Evolutionary conservation across 2,329 filamentous ascomycete genomes (phyloP).

Genomic region (Colletotrichum cereale): DNA sequence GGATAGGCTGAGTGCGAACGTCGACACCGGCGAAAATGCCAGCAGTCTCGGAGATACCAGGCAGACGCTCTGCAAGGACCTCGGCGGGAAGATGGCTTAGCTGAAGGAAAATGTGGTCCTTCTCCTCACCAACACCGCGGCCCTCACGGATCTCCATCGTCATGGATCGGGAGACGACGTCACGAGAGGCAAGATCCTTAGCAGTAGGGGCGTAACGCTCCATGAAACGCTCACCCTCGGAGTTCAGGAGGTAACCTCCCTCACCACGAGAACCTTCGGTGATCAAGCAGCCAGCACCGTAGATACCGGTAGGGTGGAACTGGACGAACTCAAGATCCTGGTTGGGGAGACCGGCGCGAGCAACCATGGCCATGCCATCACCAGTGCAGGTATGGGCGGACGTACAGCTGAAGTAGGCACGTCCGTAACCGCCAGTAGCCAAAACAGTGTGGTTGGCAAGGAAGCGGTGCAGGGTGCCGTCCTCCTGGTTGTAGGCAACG

Average conservation of each 20-base stretch:
- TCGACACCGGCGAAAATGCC: constrained; percentile 98
- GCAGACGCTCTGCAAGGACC: constrained; percentile 94
- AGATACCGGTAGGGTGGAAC: constrained; percentile 99
- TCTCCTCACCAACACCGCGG: constrained; percentile 94
- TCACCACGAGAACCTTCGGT: constrained; percentile 98
- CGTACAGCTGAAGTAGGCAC: constrained; percentile 98
- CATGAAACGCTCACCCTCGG: constrained; percentile 99
- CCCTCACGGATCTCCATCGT: constrained; percentile 98
- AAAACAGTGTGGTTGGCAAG: constrained; percentile 96
- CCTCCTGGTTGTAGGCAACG: constrained; percentile 98
- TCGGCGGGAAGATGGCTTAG: constrained; percentile 94
- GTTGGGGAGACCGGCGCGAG: constrained; percentile 96
- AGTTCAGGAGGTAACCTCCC: constrained; percentile 97
- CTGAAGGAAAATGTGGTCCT: constrained; percentile 99
- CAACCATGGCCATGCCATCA: constrained; percentile 99
- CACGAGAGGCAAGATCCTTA: constrained; percentile 96
- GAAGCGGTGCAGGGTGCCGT: constrained; percentile 97
- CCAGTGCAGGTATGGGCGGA: constrained; percentile 98
- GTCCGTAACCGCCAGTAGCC: constrained; percentile 96
- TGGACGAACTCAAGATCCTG: constrained; percentile 99
- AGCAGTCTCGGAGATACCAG: constrained; percentile 98
- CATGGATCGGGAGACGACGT: constrained; percentile 98
- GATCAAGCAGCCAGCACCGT: constrained; percentile 97
- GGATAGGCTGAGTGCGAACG: constrained; percentile 96
- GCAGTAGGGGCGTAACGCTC: constrained; percentile 97